phyloP scores from a whole-genome alignment of 2,329 filamentous ascomycete genomes.

The Endocalyx cinctus region DNA sequence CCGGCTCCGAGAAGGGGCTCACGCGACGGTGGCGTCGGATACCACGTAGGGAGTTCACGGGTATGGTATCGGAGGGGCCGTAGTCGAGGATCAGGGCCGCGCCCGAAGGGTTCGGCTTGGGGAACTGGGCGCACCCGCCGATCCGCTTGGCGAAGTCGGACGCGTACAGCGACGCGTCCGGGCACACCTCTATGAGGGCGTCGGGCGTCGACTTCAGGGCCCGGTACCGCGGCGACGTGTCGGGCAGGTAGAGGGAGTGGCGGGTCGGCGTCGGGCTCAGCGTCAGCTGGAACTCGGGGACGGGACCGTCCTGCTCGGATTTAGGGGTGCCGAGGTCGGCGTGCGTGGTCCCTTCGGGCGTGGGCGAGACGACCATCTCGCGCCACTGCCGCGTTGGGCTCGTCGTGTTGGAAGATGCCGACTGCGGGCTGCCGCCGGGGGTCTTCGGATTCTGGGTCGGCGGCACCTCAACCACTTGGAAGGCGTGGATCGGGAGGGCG shows the following conservation, averaged over 20 bases:
- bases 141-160: constrained; percentile 81
- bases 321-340: constrained; percentile 50
- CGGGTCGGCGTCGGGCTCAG: constrained; percentile 71
- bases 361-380: constrained; percentile 72
- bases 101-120: constrained; percentile 64
- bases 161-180: constrained; percentile 76
- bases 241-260: constrained; percentile 79
- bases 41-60: constrained; percentile 83
- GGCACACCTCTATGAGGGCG: constrained; percentile 83
- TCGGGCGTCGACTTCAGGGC: constrained; percentile 62
- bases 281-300: constrained; percentile 83
- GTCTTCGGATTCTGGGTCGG: constrained; percentile 35
- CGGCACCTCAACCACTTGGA: constrained; percentile 64
- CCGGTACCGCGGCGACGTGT: constrained; percentile 74
- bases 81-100: constrained; percentile 97
- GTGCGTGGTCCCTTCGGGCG: constrained; percentile 51
- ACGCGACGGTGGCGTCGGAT: constrained; percentile 74
- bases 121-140: constrained; percentile 56
- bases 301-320: constrained; percentile 45
- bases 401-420: constrained; percentile 37
- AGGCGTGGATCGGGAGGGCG: constrained; percentile 91
- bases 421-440: constrained; percentile 42
- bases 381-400: constrained; percentile 61
- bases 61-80: constrained; percentile 72
- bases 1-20: constrained; percentile 74